phyloP scores from a whole-genome alignment of 495 filamentous ascomycete genomes.

The Neurospora sp. region DNA sequence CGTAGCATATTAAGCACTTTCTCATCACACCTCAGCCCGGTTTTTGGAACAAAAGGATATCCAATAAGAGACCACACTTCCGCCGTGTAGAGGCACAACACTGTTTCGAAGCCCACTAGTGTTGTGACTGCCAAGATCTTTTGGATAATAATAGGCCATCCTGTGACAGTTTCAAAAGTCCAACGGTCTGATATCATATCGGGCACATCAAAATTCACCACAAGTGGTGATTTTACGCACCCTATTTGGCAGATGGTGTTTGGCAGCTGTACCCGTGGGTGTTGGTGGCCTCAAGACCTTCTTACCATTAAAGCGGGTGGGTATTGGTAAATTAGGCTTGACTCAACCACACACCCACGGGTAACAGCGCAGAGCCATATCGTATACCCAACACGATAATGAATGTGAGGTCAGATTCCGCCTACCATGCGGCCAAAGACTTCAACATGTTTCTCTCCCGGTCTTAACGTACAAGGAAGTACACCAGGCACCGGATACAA shows the following conservation, averaged over 20 bases:
- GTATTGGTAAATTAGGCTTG: no score
- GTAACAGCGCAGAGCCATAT: neutral
- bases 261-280: neutral
- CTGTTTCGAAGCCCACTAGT: neutral
- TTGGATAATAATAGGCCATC: neutral
- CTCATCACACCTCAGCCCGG: neutral
- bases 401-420: neutral
- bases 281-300: no score
- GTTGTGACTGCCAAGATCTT: neutral
- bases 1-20: neutral
- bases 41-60: neutral
- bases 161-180: neutral
- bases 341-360: no score
- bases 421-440: neutral
- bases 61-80: neutral
- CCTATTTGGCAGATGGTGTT: neutral
- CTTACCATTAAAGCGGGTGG: no score
- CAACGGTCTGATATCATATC: neutral
- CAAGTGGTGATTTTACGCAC: neutral
- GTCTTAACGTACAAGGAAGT: neutral
- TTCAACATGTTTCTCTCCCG: neutral
- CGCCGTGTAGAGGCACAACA: neutral
- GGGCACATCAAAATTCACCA: neutral
- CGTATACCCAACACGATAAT: neutral
- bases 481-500: neutral